Conservation (phyloP, 73 alveolate species). For the Symbiodinium natans region DNA sequence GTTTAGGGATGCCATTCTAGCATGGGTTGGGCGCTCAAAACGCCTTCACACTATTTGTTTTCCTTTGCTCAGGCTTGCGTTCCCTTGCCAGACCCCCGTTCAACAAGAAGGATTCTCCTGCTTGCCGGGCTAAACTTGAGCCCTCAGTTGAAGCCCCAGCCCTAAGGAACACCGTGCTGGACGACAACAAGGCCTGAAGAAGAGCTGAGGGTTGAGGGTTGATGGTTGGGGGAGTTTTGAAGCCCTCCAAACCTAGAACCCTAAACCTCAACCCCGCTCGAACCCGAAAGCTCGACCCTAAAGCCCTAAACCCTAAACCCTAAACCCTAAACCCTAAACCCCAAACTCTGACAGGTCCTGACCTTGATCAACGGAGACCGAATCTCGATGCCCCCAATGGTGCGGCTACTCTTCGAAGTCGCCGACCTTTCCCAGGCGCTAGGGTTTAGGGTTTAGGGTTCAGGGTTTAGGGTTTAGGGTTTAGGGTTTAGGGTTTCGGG, state of each 20-base stretch:
- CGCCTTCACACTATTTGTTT: too few species aligned
- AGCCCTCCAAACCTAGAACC: neutral
- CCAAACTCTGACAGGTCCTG: slow-evolving; percentile 95
- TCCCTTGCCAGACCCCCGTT: too few species aligned
- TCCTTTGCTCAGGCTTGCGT: too few species aligned
- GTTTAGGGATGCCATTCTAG: too few species aligned
- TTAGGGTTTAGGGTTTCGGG: neutral
- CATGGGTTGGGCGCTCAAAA: too few species aligned
- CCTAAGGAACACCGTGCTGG: slow-evolving; percentile 95
- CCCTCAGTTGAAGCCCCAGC: too few species aligned
- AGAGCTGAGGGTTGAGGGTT: neutral
- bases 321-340: neutral
- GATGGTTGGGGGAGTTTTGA: neutral
- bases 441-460: slow-evolving; percentile 3
- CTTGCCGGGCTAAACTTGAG: too few species aligned
- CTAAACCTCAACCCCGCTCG: neutral
- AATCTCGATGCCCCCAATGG: slow-evolving; percentile 98
- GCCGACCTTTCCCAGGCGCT: neutral
- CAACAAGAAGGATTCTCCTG: too few species aligned
- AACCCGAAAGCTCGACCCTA: neutral
- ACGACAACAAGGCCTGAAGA: slow-evolving; percentile 86
- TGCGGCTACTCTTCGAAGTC: slow-evolving; percentile 93
- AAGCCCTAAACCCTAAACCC: neutral
- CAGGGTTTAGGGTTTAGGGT: neutral
- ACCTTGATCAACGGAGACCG: slow-evolving; percentile 99